Evolutionary conservation across 2,329 filamentous ascomycete genomes (phyloP).

Genomic region (Biscogniauxia marginata): DNA sequence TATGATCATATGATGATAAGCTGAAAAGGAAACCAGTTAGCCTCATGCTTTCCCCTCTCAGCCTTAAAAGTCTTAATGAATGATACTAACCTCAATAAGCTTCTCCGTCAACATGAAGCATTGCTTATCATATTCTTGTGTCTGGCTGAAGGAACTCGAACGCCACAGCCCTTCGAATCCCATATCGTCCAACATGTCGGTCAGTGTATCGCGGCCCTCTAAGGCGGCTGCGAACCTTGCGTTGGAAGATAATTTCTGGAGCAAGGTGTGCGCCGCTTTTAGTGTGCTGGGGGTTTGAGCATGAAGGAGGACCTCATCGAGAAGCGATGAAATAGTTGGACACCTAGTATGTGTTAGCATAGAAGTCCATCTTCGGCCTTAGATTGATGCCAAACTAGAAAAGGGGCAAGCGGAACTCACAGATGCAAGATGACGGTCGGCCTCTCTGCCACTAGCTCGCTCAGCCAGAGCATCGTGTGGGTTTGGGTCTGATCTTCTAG

Average conservation of each 20-base stretch:
- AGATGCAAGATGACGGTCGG: constrained; percentile 58
- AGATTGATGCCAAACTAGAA: too few relatives aligned
- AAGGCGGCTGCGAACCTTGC: constrained; percentile 48
- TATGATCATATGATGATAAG: not conserved
- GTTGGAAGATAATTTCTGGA: constrained; percentile 58
- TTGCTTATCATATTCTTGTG: constrained; percentile 49
- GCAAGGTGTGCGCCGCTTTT: constrained; percentile 58
- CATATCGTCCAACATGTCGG: constrained; percentile 55
- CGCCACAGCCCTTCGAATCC: constrained; percentile 65
- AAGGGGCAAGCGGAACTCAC: constrained; percentile 51
- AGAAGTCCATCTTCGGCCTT: not conserved
- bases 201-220: constrained; percentile 48
- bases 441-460: constrained; percentile 52
- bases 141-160: constrained; percentile 50
- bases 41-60: not conserved
- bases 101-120: constrained; percentile 57
- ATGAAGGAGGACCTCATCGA: constrained; percentile 62
- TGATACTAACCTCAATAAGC: constrained; percentile 55
- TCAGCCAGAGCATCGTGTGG: constrained; percentile 59
- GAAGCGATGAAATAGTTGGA: constrained; percentile 54
- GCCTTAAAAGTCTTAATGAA: not conserved
- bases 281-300: constrained; percentile 61
- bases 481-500: constrained; percentile 63
- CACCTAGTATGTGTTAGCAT: constrained; percentile 40
- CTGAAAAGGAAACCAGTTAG: not conserved